Conservation (phyloP, 768 basidiomycete genomes). For the Kwoniella newhampshirensis region DNA sequence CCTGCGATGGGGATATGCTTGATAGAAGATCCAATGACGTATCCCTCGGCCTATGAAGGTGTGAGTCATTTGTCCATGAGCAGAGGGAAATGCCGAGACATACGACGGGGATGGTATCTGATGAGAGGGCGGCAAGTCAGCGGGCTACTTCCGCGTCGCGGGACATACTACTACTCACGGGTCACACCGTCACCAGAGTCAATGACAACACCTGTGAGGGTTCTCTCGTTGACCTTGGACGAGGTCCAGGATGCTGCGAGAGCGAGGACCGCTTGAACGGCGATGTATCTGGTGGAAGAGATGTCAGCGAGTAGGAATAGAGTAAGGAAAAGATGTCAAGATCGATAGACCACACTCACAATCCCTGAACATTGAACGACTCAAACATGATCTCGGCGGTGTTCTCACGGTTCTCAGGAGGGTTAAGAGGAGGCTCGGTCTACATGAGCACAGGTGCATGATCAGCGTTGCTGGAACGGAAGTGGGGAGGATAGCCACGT, state of each 20-base stretch:
- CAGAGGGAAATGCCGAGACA: conserved; percentile 9
- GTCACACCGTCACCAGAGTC: conserved; percentile 99
- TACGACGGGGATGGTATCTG: conserved; percentile 71
- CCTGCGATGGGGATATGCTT: conserved; percentile 99
- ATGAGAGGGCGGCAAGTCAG: not conserved
- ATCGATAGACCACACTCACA: conserved; percentile 52
- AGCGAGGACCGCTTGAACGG: conserved; percentile 96
- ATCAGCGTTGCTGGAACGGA: conserved; percentile 11
- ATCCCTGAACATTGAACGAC: conserved; percentile 97
- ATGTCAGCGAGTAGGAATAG: not conserved
- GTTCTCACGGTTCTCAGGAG: conserved; percentile 97
- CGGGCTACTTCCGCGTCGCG: conserved; percentile 1
- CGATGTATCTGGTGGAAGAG: conserved; percentile 66
- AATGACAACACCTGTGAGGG: conserved; percentile 93
- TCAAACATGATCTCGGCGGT: conserved; percentile 99
- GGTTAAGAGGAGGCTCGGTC: conserved; percentile 99
- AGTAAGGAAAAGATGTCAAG: not conserved
- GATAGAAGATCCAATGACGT: conserved; percentile 97
- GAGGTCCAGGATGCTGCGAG: conserved; percentile 97
- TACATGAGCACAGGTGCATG: conserved; percentile 51
- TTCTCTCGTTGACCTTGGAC: conserved; percentile 81
- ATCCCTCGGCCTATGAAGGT: conserved; percentile 72
- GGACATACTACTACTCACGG: conserved; percentile 53
- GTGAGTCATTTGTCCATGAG: not conserved
- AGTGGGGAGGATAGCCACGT: not conserved